These are phyloP conservation scores for Leishmania martiniquensis DNA, from an alignment of 208 protist genomes.

Conservation along the genomic window DNA sequence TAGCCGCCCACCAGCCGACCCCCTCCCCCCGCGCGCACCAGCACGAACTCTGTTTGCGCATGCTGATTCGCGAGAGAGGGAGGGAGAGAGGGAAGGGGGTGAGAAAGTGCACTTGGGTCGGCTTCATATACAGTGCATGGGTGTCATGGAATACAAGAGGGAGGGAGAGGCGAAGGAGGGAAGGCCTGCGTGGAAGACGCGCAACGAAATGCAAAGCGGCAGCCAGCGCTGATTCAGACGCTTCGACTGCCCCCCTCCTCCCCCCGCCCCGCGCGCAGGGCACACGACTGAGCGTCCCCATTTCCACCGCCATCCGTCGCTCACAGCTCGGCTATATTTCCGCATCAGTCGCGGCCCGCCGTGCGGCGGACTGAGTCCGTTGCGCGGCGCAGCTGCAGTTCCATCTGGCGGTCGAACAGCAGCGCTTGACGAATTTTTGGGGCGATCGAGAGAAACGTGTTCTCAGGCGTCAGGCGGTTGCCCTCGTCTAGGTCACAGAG, in stretches of 20 bases:
- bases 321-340: not conserved
- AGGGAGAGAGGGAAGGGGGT: not conserved
- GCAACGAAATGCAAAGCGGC: not conserved
- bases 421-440: conserved; percentile 47
- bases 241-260: not conserved
- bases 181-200: not conserved
- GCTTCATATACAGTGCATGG: too few relatives aligned
- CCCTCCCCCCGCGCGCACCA: not conserved
- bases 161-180: not conserved
- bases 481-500: conserved; percentile 1
- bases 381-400: conserved; percentile 33
- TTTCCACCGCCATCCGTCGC: not conserved
- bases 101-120: too few relatives aligned
- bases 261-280: too few relatives aligned
- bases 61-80: not conserved
- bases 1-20: not conserved
- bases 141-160: not conserved
- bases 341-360: not conserved
- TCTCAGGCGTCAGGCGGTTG: conserved; percentile 12
- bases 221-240: not conserved
- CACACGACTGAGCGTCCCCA: not conserved
- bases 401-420: conserved; percentile 44
- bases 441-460: conserved; percentile 45
- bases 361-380: conserved; percentile 25
- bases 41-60: not conserved